Evolutionary conservation across 2,329 filamentous ascomycete species (phyloP).

Genomic region (Chaetomium strumarium): DNA sequence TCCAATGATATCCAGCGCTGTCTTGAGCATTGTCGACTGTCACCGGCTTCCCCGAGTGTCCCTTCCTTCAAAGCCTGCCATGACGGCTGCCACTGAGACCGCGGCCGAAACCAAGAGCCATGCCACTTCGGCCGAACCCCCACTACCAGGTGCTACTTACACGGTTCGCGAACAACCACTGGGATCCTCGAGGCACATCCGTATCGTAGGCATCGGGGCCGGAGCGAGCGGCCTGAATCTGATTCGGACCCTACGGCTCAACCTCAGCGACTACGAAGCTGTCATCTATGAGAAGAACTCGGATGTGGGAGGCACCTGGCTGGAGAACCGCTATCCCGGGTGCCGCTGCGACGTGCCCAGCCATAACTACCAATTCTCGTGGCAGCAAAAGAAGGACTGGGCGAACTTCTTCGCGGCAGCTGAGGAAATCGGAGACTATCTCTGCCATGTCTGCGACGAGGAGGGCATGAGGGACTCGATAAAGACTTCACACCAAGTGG

Average conservation of each 20-base stretch:
- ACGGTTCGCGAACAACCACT: constrained; percentile 34
- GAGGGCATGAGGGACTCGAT: constrained; percentile 40
- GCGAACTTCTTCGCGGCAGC: constrained; percentile 50
- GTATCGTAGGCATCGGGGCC: constrained; percentile 40
- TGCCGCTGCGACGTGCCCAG: constrained; percentile 52
- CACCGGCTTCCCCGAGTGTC: background rate
- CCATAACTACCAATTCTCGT: constrained; percentile 59
- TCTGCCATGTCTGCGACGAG: constrained; percentile 43
- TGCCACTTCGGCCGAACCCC: constrained; percentile 1
- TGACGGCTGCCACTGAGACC: constrained; percentile 4
- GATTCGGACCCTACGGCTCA: constrained; percentile 39
- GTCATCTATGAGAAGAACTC: constrained; percentile 52
- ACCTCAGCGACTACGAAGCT: constrained; percentile 39
- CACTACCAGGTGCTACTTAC: constrained; percentile 24
- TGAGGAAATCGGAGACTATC: constrained; percentile 50
- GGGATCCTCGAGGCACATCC: constrained; percentile 36
- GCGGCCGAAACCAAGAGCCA: constrained; percentile 11
- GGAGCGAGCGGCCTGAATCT: constrained; percentile 42
- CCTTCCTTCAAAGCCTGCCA: background rate
- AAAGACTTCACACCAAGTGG: constrained; percentile 39
- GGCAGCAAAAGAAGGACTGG: constrained; percentile 55
- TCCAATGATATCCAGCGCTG: background rate
- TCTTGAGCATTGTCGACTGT: background rate
- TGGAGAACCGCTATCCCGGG: constrained; percentile 53
- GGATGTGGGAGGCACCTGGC: constrained; percentile 53